Conservation (phyloP, 2,329 filamentous ascomycete species). For the Clarireedia paspali region DNA sequence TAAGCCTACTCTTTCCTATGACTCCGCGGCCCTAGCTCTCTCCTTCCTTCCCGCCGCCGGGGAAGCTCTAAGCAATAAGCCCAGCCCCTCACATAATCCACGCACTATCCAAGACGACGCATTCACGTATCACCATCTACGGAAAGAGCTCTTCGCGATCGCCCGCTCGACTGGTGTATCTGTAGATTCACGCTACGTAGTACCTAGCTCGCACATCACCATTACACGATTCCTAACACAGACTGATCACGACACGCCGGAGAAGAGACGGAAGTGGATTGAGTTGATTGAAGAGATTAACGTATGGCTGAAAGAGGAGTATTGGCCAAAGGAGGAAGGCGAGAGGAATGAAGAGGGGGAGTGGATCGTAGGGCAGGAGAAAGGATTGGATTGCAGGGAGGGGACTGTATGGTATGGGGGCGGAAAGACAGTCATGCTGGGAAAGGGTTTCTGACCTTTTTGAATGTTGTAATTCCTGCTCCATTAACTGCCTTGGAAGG, state of each 20-base stretch:
- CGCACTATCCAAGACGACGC: conserved; percentile 43
- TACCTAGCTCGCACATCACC: conserved; percentile 85
- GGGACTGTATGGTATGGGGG: conserved; percentile 84
- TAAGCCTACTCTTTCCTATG: conserved; percentile 76
- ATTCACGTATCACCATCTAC: conserved; percentile 88
- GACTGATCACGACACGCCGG: conserved; percentile 50
- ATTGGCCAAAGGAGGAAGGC: conserved; percentile 52
- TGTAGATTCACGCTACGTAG: conserved; percentile 73
- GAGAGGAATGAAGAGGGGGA: conserved; percentile 47
- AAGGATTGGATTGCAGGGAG: conserved; percentile 65
- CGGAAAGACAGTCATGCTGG: conserved; percentile 59
- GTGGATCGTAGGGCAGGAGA: conserved; percentile 84
- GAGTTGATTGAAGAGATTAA: conserved; percentile 70
- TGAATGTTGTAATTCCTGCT: not conserved
- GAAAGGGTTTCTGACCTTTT: conserved; percentile 47
- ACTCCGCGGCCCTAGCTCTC: conserved; percentile 76
- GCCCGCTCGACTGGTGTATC: conserved; percentile 55
- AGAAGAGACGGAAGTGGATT: conserved; percentile 53
- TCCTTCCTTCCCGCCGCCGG: conserved; percentile 77
- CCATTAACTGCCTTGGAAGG: not conserved
- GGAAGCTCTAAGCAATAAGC: conserved; percentile 36
- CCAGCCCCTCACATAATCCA: conserved; percentile 13
- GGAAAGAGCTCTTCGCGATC: conserved; percentile 65
- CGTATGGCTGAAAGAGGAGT: conserved; percentile 59
- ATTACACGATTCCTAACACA: conserved; percentile 71